These are phyloP conservation scores for Malassezia globosa DNA, from an alignment of 1,284 basidiomycete species.

Conservation along the genomic window DNA sequence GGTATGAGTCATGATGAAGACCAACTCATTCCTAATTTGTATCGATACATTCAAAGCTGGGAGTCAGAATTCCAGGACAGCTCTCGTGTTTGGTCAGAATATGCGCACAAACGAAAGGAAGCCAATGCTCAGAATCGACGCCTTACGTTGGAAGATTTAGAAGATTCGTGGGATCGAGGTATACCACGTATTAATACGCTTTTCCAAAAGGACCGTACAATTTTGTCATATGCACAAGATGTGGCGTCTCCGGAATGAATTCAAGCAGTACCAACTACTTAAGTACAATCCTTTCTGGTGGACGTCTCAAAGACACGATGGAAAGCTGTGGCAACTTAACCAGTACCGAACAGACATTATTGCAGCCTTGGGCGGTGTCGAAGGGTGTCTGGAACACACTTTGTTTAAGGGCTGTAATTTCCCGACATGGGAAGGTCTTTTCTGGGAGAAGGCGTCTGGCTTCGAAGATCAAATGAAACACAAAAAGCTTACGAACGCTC, in stretches of 20 bases:
- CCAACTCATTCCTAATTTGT: conserved; percentile 68
- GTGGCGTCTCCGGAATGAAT: conserved; percentile 72
- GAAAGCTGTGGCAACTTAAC: conserved; percentile 94
- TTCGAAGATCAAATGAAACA: conserved; percentile 91
- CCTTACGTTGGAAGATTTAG: conserved; percentile 90
- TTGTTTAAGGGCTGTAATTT: conserved; percentile 95
- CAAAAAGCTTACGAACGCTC: conserved; percentile 70
- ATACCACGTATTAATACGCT: conserved; percentile 94
- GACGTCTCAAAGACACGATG: conserved; percentile 95
- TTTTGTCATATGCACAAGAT: conserved; percentile 94
- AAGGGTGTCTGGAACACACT: conserved; percentile 92
- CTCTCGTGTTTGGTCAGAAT: conserved; percentile 97
- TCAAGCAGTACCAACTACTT: conserved; percentile 91
- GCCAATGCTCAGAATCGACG: conserved; percentile 94
- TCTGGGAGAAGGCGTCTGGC: conserved; percentile 53
- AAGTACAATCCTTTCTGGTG: conserved; percentile 92
- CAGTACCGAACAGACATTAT: conserved; percentile 98
- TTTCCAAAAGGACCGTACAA: conserved; percentile 96
- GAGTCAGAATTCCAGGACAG: conserved; percentile 97
- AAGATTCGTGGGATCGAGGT: conserved; percentile 95
- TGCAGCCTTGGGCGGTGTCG: conserved; percentile 93
- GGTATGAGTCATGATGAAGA: conserved; percentile 71
- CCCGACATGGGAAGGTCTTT: conserved; percentile 55
- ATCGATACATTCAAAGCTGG: conserved; percentile 97
- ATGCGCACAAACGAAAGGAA: conserved; percentile 98